Percentiles rank a stretch among this genome's conserved stretches.
These are phyloP conservation scores for Talaromyces stipitatus DNA, from an alignment of 495 filamentous ascomycete genomes.

Conservation along the genomic window DNA sequence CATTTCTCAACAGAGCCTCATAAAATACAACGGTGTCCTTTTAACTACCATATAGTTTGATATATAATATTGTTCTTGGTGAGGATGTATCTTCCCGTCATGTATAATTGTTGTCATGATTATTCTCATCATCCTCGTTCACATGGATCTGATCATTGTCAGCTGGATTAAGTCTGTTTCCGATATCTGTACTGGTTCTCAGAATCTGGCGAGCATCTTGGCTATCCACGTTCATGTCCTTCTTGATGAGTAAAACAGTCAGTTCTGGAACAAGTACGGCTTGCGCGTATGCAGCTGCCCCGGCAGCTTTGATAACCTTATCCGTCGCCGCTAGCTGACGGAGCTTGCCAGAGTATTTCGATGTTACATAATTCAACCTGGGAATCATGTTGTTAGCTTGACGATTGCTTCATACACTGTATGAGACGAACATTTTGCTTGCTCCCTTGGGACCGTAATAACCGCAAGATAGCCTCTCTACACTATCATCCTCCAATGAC, in stretches of 20 bases:
- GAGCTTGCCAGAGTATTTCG: slow-evolving; percentile 51
- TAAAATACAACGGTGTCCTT: background rate
- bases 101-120: too few relatives aligned
- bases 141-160: slow-evolving; percentile 50
- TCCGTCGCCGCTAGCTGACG: slow-evolving; percentile 59
- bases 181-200: slow-evolving; percentile 66
- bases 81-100: background rate
- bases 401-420: background rate
- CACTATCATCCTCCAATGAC: slow-evolving; percentile 27
- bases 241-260: slow-evolving; percentile 65
- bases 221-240: slow-evolving; percentile 70
- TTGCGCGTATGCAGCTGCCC: slow-evolving; percentile 72
- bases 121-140: too few relatives aligned
- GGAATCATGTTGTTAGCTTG: slow-evolving; percentile 2
- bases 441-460: slow-evolving; percentile 85
- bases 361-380: slow-evolving; percentile 57
- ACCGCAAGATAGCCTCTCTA: slow-evolving; percentile 51
- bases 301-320: slow-evolving; percentile 57
- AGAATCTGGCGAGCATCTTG: slow-evolving; percentile 62
- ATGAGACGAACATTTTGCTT: slow-evolving; percentile 43
- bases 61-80: background rate
- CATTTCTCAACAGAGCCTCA: background rate
- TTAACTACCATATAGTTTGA: background rate
- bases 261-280: slow-evolving; percentile 83
- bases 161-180: slow-evolving; percentile 65